Evolutionary conservation across 805 yeast genomes (phyloP).

Genomic region (Sugiyamaella qingdaonensis): DNA sequence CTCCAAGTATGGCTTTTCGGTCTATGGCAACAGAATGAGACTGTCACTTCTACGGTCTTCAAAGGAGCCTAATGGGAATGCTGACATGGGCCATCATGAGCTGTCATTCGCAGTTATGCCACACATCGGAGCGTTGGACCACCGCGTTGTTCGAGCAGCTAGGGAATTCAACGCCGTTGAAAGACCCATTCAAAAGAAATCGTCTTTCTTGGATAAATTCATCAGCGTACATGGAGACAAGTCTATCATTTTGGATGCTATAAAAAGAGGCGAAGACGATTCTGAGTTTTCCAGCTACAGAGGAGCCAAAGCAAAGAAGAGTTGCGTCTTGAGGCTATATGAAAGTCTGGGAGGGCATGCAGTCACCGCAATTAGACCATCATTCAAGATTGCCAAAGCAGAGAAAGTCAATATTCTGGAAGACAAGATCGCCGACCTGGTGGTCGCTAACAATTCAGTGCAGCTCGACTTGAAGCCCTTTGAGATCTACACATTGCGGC

Average conservation of each 20-base stretch:
- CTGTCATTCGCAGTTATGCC: conserved; percentile 72
- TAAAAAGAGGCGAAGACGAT: conserved; percentile 87
- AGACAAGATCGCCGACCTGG: not conserved
- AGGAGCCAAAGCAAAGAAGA: conserved; percentile 36
- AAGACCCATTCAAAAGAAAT: conserved; percentile 24
- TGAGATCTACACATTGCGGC: not conserved
- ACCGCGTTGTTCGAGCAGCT: conserved; percentile 59
- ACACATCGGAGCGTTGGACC: conserved; percentile 54
- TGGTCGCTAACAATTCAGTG: not conserved
- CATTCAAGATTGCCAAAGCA: not conserved
- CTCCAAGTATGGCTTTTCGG: conserved; percentile 72
- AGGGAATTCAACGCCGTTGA: conserved; percentile 55
- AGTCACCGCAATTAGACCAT: not conserved
- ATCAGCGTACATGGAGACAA: conserved; percentile 44
- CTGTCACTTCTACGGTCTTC: conserved; percentile 72
- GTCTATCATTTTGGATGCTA: conserved; percentile 62
- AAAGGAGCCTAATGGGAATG: conserved; percentile 75
- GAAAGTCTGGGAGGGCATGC: conserved; percentile 82
- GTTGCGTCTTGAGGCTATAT: conserved; percentile 67
- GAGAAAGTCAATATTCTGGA: not conserved
- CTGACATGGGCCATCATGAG: conserved; percentile 76
- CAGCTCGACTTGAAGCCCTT: not conserved
- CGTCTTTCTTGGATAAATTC: conserved; percentile 25
- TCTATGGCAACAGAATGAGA: conserved; percentile 75
- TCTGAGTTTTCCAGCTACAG: conserved; percentile 38